These are phyloP conservation scores for Candida succiphila DNA, from an alignment of 805 yeast genomes.

Conservation along the genomic window DNA sequence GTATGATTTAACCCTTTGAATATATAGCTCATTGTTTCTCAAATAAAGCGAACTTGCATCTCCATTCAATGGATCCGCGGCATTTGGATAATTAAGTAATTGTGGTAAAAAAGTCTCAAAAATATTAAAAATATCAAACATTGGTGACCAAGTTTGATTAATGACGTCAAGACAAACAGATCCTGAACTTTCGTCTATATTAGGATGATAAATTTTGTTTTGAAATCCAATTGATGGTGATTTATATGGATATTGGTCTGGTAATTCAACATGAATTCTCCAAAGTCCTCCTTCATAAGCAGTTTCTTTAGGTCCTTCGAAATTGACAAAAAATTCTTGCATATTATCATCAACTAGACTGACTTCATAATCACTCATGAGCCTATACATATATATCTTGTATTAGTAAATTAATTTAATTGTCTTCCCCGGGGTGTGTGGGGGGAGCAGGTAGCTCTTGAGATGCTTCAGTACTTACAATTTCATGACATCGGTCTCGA, in stretches of 20 bases:
- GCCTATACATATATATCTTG: constrained; percentile 25
- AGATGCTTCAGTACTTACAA: constrained; percentile 35
- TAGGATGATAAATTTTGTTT: constrained; percentile 90
- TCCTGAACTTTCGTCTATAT: constrained; percentile 84
- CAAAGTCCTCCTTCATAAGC: constrained; percentile 87
- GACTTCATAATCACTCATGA: constrained; percentile 92
- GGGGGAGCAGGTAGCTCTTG: background rate
- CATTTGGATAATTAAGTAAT: constrained; percentile 81
- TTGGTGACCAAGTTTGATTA: constrained; percentile 97
- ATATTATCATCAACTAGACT: constrained; percentile 69
- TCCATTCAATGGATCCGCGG: constrained; percentile 86
- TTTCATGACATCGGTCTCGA: constrained; percentile 95
- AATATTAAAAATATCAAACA: constrained; percentile 86
- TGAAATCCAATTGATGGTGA: constrained; percentile 93
- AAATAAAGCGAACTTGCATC: constrained; percentile 78
- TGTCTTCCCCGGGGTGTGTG: no score
- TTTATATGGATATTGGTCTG: constrained; percentile 91
- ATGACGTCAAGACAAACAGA: constrained; percentile 93
- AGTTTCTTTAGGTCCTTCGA: constrained; percentile 78
- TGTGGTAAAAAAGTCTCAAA: constrained; percentile 94
- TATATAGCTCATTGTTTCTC: constrained; percentile 57
- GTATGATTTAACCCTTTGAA: constrained; percentile 59
- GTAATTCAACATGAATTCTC: constrained; percentile 87
- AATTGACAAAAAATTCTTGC: constrained; percentile 80
- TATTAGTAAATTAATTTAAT: background rate